Evolutionary conservation across 202 grass and related monocot species (phyloP), one percentile per base, ranked within the genome.

Genomic region (Schoenoplectus triqueter): DNA sequence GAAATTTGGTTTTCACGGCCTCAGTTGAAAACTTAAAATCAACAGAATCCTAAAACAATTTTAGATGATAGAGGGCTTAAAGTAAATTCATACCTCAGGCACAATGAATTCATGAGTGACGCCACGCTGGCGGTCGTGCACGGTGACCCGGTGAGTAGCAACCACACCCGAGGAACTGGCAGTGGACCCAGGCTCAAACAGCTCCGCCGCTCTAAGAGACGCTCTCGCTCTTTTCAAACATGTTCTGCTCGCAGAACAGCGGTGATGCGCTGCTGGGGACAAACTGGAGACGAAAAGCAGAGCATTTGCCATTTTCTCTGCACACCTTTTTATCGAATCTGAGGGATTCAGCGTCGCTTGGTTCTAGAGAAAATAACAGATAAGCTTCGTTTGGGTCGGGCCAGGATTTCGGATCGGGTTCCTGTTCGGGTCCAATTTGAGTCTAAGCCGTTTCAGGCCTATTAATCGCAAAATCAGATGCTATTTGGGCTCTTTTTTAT

Each of bases 61-160:
- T 31, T 31, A 31, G 31, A 31, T 31, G 31, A 31, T 31, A 31
- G 31, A 31, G 31, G 31, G 13, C 21, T 72, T 64, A 18, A 14
- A 42, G 10, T 5, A 3, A 42, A 56, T 15, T 17, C 7, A 31
- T 84, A 98, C 95, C 93, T 98, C 93, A 78, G 96, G 93, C 52
- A 98, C 96, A 52, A 92, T 21, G 90, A 98, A 98, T 52, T 98
- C 73, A 84, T 98, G 90, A 55, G 92, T 88, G 69, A 94, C 90
- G 4, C 93, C 93, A 41, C 88, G 88, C 86, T 94, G 84, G 15
- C 93, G 93, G 78, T 98, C 93, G 45, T 94, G 96, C 70, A 98
- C 96, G 54, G 90, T 98, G 82, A 98, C 96, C 68, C 91, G 89
- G 87, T 98, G 96, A 3, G 87, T 83, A 6, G 84, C 21, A 42